Percentiles rank a stretch among this genome's conserved stretches.
These are phyloP conservation scores for Phytopythium sindhum DNA, from an alignment of 352 stramenopile species.

Conservation along the genomic window DNA sequence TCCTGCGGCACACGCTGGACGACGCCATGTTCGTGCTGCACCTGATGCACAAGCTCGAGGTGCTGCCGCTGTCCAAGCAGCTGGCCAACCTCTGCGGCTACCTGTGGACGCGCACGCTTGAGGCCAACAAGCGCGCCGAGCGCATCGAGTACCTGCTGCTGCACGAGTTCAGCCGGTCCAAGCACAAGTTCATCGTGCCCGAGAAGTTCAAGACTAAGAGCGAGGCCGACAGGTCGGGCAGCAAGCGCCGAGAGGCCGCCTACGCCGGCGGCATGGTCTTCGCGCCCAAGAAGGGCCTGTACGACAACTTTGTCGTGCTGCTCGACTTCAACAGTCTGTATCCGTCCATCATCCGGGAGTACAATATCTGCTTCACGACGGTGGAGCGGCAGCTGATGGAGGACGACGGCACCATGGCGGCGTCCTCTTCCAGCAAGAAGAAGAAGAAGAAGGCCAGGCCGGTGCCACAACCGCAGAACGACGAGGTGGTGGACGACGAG, in stretches of 20 bases:
- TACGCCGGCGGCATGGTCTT: constrained; percentile 99
- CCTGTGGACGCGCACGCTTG: constrained; percentile 96
- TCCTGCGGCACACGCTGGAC: constrained; percentile 94
- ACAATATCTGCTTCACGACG: constrained; percentile 14
- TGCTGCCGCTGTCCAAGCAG: constrained; percentile 98
- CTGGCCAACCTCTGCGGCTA: constrained; percentile 98
- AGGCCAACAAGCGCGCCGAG: constrained; percentile 96
- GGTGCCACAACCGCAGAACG: constrained; percentile 48
- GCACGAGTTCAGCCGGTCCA: constrained; percentile 95
- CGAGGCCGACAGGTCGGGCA: constrained; percentile 55
- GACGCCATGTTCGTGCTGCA: constrained; percentile 96
- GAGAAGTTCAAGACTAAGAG: constrained; percentile 89
- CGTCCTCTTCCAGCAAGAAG: constrained; percentile 34
- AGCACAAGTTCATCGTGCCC: constrained; percentile 98
- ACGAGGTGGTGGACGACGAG: constrained; percentile 78
- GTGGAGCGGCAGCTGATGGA: constrained; percentile 42
- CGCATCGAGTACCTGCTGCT: constrained; percentile 99
- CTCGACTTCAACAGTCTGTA: constrained; percentile 99
- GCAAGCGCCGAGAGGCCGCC: constrained; percentile 80
- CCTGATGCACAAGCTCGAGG: constrained; percentile 97
- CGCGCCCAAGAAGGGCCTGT: constrained; percentile 99
- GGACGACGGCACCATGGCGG: constrained; percentile 24
- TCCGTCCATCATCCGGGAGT: constrained; percentile 96
- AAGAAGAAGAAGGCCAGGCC: constrained; percentile 55
- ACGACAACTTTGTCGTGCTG: constrained; percentile 99